Evolutionary conservation across 1,284 basidiomycete species (phyloP).

Genomic region (Trichosporon sp.): DNA sequence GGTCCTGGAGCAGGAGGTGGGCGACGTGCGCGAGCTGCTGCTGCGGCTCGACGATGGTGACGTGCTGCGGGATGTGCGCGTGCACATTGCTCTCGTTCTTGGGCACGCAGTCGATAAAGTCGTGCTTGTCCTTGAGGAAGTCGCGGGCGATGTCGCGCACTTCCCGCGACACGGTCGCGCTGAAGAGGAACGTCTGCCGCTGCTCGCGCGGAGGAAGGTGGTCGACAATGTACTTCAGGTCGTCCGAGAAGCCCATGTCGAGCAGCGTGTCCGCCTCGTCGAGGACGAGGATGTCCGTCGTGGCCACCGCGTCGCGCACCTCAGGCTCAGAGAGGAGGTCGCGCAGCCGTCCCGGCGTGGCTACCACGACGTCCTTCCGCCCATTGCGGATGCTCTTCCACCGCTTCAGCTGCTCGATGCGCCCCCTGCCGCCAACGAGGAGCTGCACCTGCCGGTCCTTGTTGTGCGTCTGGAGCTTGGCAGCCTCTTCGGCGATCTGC

Average conservation of each 20-base stretch:
- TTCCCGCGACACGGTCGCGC: constrained; percentile 63
- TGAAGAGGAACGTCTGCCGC: constrained; percentile 90
- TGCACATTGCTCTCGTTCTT: constrained; percentile 61
- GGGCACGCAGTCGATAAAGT: constrained; percentile 58
- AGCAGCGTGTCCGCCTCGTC: constrained; percentile 95
- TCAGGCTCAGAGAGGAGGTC: constrained; percentile 67
- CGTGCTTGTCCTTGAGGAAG: constrained; percentile 60
- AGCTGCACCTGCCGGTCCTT: constrained; percentile 64
- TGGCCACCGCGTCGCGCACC: constrained; percentile 55
- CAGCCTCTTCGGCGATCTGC: constrained; percentile 84
- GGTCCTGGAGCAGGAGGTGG: constrained; percentile 81
- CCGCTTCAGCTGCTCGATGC: constrained; percentile 50
- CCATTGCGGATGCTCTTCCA: constrained; percentile 61
- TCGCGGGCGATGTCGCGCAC: constrained; percentile 51
- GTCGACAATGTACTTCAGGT: constrained; percentile 69
- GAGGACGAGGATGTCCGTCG: constrained; percentile 67
- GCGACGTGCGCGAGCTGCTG: constrained; percentile 76
- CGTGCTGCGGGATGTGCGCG: constrained; percentile 74
- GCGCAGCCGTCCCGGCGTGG: constrained; percentile 82
- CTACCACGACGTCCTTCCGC: constrained; percentile 79
- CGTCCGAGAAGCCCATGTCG: constrained; percentile 92
- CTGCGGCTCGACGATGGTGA: constrained; percentile 65
- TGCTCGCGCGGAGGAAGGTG: constrained; percentile 58
- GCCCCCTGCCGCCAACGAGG: constrained; percentile 73
- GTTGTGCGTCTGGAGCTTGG: constrained; percentile 63